Evolutionary conservation across 805 yeast species (phyloP), one percentile per base, ranked within the genome.

Genomic region (Suhomyces pyralidae): DNA sequence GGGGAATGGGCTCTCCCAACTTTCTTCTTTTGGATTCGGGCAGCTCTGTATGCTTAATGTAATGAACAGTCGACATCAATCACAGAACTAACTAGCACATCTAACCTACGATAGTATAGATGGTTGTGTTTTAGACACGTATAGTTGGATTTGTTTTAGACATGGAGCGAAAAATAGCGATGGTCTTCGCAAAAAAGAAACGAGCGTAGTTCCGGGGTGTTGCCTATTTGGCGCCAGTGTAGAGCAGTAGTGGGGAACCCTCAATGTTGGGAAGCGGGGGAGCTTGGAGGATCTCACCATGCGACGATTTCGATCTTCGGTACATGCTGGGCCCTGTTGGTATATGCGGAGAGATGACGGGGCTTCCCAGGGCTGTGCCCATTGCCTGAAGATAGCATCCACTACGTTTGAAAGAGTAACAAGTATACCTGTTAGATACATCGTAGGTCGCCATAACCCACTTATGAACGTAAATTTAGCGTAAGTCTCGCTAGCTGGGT

Each of bases 1-100:
- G 26, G 9, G 57, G 55, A n/a, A 43, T 32, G 3, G 58, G 56
- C 15, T 55, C 51, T 20, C 48, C 36, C 44, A 55, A 45, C 34
- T 46, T 52, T 42, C 53, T 42, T 32, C 58, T 50, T 26, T 53
- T 52, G 12, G 46, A 26, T 10, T 51, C 40, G 47, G 45, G 12
- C 10, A n/a, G 14, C 42, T 38, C 20, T 5, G 42, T 17, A 7
- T 38, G 20, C 42, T 38, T 24, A 19, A 38, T 32, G 3, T 32
- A 32, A 32, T 32, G 36, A 32, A n/a, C 9, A 32, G 36, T 32
- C 24, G 42, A 38, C 24, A 19, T 17, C 24, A 17, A 45, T 17
- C 14, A 9, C 20, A 25, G 36, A 45, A 7, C 22, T 7, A 6
- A 19, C 12, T 17, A 17, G 42, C 24, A 38, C 20, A 38, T 38